Evolutionary conservation across 225 moss, liverwort and hornwort species (phyloP).

Genomic region (Bryoerythrophyllum caledonicum): DNA sequence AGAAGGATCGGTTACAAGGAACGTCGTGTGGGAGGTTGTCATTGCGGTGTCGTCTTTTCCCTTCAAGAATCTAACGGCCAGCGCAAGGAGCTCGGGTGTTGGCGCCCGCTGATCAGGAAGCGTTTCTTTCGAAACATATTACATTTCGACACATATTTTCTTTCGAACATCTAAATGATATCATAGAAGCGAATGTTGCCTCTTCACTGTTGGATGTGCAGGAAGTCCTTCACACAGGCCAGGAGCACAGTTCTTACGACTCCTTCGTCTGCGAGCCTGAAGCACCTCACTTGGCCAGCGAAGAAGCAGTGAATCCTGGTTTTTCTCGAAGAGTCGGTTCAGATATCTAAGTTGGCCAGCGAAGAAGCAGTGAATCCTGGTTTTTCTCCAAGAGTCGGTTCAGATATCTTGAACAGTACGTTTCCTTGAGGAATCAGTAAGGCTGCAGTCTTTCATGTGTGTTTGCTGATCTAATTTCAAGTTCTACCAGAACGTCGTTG

Average conservation of each 20-base stretch:
- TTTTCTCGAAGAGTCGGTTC: background rate
- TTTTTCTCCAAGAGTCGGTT: background rate
- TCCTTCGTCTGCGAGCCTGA: background rate
- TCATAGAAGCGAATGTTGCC: background rate
- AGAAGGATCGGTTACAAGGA: too few species aligned
- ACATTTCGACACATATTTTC: too few species aligned
- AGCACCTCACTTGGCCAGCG: background rate
- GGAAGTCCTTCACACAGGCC: background rate
- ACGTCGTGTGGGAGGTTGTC: too few species aligned
- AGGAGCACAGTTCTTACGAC: background rate
- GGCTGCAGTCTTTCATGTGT: background rate
- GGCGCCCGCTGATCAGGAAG: background rate
- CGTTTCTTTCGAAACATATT: background rate
- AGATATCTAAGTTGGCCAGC: background rate
- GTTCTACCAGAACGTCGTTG: background rate
- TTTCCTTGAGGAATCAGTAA: background rate
- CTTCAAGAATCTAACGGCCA: background rate
- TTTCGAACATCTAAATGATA: background rate
- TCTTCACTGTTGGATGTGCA: background rate
- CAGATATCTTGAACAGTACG: background rate
- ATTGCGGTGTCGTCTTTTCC: background rate
- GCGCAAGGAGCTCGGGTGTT: background rate
- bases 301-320: background rate
- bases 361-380: background rate
- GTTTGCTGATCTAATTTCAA: constrained; percentile 1